These are phyloP conservation scores for Cladochytrium replicatum DNA, from an alignment of 192 early-diverging fungal species.

Conservation along the genomic window DNA sequence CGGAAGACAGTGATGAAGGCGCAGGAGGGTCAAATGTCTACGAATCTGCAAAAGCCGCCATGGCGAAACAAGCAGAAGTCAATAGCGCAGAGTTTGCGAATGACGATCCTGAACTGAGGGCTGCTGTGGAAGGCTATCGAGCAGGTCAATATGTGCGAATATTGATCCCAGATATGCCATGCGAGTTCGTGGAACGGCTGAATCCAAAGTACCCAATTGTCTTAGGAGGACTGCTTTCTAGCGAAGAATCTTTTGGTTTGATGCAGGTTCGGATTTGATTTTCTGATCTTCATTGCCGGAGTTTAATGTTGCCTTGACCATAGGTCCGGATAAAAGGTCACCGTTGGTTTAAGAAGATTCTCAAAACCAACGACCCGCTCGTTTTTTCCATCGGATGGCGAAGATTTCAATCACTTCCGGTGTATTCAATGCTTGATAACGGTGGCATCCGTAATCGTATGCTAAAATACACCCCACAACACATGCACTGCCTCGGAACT, in stretches of 20 bases:
- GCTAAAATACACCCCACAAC: constrained; percentile 99
- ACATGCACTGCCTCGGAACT: constrained; percentile 98
- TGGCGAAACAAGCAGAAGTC: constrained; percentile 69
- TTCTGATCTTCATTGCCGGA: neutral
- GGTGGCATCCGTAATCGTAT: constrained; percentile 83
- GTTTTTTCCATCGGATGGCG: constrained; percentile 98
- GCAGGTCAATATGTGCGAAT: constrained; percentile 91
- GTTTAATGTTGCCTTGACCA: neutral
- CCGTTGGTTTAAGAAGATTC: constrained; percentile 89
- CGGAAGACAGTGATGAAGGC: constrained; percentile 53
- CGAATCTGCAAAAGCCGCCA: constrained; percentile 79
- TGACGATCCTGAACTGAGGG: constrained; percentile 58
- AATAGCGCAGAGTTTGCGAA: constrained; percentile 85
- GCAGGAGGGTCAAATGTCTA: constrained; percentile 69
- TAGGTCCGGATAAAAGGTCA: constrained; percentile 93
- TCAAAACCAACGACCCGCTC: constrained; percentile 96
- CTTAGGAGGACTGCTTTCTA: constrained; percentile 76
- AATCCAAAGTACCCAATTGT: constrained; percentile 84
- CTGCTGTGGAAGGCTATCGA: constrained; percentile 83
- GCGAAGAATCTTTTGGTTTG: constrained; percentile 90
- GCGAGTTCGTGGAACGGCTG: constrained; percentile 90
- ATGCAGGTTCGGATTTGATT: constrained; percentile 49
- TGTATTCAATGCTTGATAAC: constrained; percentile 80
- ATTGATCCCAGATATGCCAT: constrained; percentile 80
- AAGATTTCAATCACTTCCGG: constrained; percentile 91